Evolutionary conservation across 2,329 filamentous ascomycete genomes (phyloP), one percentile per base, ranked within the genome.

Genomic region (Seiridium cupressi): DNA sequence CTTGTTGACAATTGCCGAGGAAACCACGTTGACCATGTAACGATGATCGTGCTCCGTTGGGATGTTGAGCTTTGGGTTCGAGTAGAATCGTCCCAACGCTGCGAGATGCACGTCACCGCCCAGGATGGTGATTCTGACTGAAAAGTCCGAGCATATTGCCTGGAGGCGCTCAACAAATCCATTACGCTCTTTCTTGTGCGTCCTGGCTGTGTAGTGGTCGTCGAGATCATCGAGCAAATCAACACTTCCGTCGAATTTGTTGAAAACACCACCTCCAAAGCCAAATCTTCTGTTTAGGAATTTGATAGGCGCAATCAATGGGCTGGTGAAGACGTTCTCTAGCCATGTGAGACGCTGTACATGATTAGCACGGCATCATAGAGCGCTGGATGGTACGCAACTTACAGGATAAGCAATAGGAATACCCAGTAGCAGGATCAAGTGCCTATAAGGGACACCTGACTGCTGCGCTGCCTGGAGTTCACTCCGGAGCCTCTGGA

Each of bases 1-100:
- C 68, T 94, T 94, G 73, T 99, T 97, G 65, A 96, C 93, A 69
- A 99, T 98, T 38, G 93, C 93, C 1, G 93, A 97, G 5, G 93
- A 96, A 57, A 98, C 84, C 26, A 99, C 84, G 70, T 99, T 99
- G 55, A 89, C 90, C 87, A 99, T 98, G 75, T 98, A 98, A 59
- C 95, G 87, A 72, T 92, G 90, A 74, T 99, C 95, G 61, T 89
- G 84, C 71, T 94, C 90, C 59, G 88, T 89, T 0, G 91, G 84
- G 40, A 97, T 84, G 57, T 88, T 83, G 49, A 95, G 82, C 67
- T 88, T 89, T 6, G 92, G 91, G 69, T 95, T 95, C 13, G 92
- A 93, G 79, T 96, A 97, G 80, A 99, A 98, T 62, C 95, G 91
- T 0, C 95, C 95, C 34, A 98, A 82, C 10, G 93, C 95, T 35